Conservation (phyloP, 176 grass and related monocot genomes). For the Oryza longistaminata region DNA sequence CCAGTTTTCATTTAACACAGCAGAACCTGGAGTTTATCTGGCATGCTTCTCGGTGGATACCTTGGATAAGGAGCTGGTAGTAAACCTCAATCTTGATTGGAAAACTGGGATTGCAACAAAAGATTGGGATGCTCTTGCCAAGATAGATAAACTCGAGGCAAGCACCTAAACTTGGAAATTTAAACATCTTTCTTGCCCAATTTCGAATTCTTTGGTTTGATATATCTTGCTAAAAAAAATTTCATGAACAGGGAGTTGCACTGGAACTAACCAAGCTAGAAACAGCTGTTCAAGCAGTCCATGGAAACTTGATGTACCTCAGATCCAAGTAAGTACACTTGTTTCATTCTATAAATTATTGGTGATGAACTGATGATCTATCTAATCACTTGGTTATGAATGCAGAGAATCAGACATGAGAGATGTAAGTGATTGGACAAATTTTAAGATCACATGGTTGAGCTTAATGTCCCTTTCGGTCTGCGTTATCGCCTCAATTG, state of each 20-base stretch:
- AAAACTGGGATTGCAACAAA: conserved; percentile 58
- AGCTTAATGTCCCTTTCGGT: conserved; percentile 53
- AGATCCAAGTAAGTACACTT: conserved; percentile 43
- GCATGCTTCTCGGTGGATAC: conserved; percentile 56
- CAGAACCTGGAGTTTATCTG: conserved; percentile 51
- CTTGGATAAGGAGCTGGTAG: conserved; percentile 21
- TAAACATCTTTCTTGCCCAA: background rate
- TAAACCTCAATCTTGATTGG: conserved; percentile 69
- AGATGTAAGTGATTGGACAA: conserved; percentile 58
- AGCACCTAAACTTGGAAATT: background rate
- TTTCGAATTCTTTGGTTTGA: background rate
- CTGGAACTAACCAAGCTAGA: conserved; percentile 64
- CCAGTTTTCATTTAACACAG: conserved; percentile 61
- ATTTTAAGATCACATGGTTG: conserved; percentile 54
- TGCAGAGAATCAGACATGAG: conserved; percentile 62
- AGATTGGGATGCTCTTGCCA: conserved; percentile 65
- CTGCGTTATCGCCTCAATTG: conserved; percentile 47
- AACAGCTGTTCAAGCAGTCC: conserved; percentile 45
- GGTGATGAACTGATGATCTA: background rate
- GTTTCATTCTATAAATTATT: background rate
- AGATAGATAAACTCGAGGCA: conserved; percentile 62
- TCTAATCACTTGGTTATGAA: background rate
- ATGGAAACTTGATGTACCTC: conserved; percentile 53
- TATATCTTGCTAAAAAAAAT: background rate
- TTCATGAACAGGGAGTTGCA: conserved; percentile 50